Percentiles rank a stretch among this genome's conserved stretches.
These are phyloP conservation scores for Arachis monticola DNA, from an alignment of 331 rosid genomes.

Conservation along the genomic window DNA sequence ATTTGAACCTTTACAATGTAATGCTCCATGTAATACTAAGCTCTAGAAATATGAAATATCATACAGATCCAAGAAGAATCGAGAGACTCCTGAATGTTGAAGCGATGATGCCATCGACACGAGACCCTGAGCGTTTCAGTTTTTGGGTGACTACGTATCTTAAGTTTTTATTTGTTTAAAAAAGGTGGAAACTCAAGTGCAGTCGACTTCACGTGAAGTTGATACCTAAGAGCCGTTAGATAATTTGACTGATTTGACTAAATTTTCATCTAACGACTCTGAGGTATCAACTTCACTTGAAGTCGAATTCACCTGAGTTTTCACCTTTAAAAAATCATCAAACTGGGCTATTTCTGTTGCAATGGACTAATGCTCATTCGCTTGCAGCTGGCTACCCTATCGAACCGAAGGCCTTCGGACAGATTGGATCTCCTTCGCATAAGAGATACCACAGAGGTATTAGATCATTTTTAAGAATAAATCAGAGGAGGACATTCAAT, in stretches of 20 bases:
- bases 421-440: conserved; percentile 80
- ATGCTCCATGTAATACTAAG: conserved; percentile 21
- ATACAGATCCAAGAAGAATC: conserved; percentile 76
- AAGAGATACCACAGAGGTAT: conserved; percentile 86
- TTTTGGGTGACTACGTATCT: conserved; percentile 77
- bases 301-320: no score
- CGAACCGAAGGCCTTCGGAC: conserved; percentile 82
- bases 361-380: conserved; percentile 34
- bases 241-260: no score
- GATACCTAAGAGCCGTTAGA: no score
- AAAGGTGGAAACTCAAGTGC: no score
- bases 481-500: neutral
- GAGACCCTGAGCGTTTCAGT: conserved; percentile 92
- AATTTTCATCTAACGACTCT: no score
- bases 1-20: conserved; percentile 13
- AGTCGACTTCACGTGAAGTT: no score
- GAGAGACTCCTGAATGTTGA: conserved; percentile 77
- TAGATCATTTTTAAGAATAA: conserved; percentile 1
- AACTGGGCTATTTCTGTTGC: neutral
- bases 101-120: conserved; percentile 76
- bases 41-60: conserved; percentile 10
- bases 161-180: neutral
- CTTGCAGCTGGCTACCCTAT: conserved; percentile 76
- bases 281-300: no score
- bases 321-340: neutral